phyloP scores from a whole-genome alignment of 225 moss, liverwort and hornwort genomes.

The Takakia lepidozioides region DNA sequence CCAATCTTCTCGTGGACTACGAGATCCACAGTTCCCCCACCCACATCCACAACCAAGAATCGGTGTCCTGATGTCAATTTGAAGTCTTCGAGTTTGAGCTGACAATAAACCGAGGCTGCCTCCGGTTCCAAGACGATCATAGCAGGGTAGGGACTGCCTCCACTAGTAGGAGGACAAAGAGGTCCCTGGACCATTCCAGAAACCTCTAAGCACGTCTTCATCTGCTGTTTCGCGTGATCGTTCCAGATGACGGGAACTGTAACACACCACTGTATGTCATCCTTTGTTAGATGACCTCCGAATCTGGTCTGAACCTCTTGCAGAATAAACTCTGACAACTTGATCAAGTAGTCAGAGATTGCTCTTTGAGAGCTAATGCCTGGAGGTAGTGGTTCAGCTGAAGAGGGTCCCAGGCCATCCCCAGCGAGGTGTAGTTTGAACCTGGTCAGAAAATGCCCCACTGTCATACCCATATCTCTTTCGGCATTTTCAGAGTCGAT shows the following conservation, averaged over 20 bases:
- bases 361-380: constrained; percentile 26
- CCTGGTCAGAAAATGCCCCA: constrained; percentile 22
- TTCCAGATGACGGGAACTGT: constrained; percentile 39
- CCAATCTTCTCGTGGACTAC: background rate
- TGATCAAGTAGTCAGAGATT: constrained; percentile 25
- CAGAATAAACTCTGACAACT: constrained; percentile 4
- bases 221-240: constrained; percentile 15
- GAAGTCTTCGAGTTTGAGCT: background rate
- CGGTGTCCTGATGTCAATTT: background rate
- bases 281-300: constrained; percentile 9
- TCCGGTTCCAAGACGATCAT: constrained; percentile 21
- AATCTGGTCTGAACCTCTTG: background rate
- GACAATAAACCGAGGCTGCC: constrained; percentile 8
- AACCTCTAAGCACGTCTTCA: background rate
- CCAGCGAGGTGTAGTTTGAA: constrained; percentile 46
- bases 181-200: constrained; percentile 10
- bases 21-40: background rate
- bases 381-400: constrained; percentile 17
- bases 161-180: background rate
- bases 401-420: constrained; percentile 23
- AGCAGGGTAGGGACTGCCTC: constrained; percentile 6
- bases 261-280: constrained; percentile 30
- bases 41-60: constrained; percentile 1
- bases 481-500: background rate
- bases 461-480: too few species aligned